Evolutionary conservation across 345 rosid species (phyloP).

Genomic region (Limnanthes douglasii): DNA sequence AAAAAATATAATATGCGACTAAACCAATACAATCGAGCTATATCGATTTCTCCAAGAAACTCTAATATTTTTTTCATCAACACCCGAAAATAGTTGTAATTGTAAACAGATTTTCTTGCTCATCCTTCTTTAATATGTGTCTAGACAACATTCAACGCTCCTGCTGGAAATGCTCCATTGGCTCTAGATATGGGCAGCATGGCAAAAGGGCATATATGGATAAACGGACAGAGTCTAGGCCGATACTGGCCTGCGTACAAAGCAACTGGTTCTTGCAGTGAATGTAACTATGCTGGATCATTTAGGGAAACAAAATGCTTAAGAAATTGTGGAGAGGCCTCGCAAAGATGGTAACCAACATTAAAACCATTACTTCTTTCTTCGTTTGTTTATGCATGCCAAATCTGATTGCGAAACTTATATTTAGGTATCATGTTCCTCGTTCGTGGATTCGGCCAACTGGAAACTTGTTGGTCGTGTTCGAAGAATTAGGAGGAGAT

Average conservation of each 20-base stretch:
- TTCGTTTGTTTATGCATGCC: not conserved
- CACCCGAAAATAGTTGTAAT: not conserved
- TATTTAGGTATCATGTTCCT: constrained; percentile 75
- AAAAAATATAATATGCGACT: no score
- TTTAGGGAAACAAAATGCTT: constrained; percentile 15
- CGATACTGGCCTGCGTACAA: constrained; percentile 20
- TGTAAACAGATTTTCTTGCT: not conserved
- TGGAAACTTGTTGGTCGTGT: constrained; percentile 68
- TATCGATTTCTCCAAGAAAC: no score
- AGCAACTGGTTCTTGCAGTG: constrained; percentile 12
- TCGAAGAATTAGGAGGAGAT: constrained; percentile 96
- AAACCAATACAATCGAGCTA: no score
- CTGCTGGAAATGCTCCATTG: constrained; percentile 13
- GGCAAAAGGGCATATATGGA: constrained; percentile 23
- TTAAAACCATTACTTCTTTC: not conserved
- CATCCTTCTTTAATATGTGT: constrained; percentile 13
- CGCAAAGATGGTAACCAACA: constrained; percentile 71
- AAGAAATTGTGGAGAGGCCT: constrained; percentile 70
- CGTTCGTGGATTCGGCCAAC: constrained; percentile 79
- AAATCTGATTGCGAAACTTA: not conserved
- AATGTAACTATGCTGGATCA: constrained; percentile 13
- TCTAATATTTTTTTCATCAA: no score
- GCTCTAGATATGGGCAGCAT: constrained; percentile 20
- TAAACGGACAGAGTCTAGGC: constrained; percentile 18
- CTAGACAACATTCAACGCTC: constrained; percentile 9